These are phyloP conservation scores for Erodium trifolium DNA, from an alignment of 441 rosid species.

Conservation along the genomic window DNA sequence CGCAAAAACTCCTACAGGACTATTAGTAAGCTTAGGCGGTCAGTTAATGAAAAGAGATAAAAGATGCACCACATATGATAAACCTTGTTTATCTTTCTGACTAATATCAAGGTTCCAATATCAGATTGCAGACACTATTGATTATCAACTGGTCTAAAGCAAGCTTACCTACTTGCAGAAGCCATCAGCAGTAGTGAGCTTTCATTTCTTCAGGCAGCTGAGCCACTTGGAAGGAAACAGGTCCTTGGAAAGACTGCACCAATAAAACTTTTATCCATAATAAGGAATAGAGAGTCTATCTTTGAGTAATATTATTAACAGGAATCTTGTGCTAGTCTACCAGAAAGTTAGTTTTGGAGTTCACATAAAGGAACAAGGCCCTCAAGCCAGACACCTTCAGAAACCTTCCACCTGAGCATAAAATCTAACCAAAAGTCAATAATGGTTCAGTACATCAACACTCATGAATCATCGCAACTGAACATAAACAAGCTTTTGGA, in stretches of 20 bases:
- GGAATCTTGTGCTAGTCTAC: not conserved
- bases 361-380: not conserved
- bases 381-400: not conserved
- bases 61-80: not conserved
- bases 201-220: not conserved
- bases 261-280: not conserved
- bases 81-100: not conserved
- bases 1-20: not conserved
- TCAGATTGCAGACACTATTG: not conserved
- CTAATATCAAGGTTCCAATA: not conserved
- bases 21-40: not conserved
- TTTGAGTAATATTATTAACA: not conserved
- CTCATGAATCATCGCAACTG: not conserved
- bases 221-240: not conserved
- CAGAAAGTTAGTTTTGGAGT: not conserved
- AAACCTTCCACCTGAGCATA: not conserved
- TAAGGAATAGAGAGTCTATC: not conserved
- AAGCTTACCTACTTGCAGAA: slow-evolving; percentile 3
- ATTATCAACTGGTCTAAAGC: not conserved
- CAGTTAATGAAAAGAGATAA: not conserved
- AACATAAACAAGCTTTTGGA: not conserved
- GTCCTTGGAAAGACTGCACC: not conserved
- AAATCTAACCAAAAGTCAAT: slow-evolving; percentile 1
- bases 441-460: not conserved
- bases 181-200: not conserved